phyloP scores from a whole-genome alignment of 2,329 filamentous ascomycete species.

The Penicillium sp. region DNA sequence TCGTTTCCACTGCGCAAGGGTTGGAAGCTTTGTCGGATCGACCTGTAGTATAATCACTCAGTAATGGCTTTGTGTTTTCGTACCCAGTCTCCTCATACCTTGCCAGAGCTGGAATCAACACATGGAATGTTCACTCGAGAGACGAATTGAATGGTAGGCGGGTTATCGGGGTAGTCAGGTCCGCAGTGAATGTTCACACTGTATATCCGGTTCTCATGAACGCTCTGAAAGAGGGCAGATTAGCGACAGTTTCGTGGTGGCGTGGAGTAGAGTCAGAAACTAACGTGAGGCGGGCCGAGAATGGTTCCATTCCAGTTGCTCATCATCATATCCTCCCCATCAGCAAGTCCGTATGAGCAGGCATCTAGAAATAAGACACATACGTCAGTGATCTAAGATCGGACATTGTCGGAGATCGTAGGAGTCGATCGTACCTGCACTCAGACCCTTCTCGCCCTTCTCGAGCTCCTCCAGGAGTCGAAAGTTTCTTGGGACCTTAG shows the following conservation, averaged over 20 bases:
- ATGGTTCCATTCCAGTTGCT: constrained; percentile 99
- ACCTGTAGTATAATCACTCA: constrained; percentile 54
- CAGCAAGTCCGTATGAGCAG: constrained; percentile 93
- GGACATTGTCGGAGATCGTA: constrained; percentile 6
- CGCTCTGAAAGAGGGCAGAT: constrained; percentile 60
- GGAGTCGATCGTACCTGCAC: constrained; percentile 61
- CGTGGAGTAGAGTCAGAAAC: constrained; percentile 35
- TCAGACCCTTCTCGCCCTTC: constrained; percentile 96
- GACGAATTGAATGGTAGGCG: constrained; percentile 87
- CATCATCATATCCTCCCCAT: constrained; percentile 93
- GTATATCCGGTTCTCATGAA: constrained; percentile 98
- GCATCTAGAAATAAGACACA: constrained; percentile 62
- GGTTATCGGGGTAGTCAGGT: constrained; percentile 80
- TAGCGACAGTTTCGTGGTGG: constrained; percentile 13
- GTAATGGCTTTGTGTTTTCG: not conserved
- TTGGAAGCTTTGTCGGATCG: constrained; percentile 78
- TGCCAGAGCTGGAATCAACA: constrained; percentile 76
- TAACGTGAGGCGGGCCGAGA: constrained; percentile 89
- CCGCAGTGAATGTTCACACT: constrained; percentile 96
- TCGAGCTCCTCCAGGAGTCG: constrained; percentile 95
- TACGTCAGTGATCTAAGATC: constrained; percentile 25
- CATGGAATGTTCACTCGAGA: constrained; percentile 96
- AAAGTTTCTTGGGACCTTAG: constrained; percentile 93
- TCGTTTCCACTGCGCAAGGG: constrained; percentile 84
- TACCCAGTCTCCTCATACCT: constrained; percentile 49